phyloP scores from a whole-genome alignment of 306 rosid species.

The Psophocarpus tetragonolobus region DNA sequence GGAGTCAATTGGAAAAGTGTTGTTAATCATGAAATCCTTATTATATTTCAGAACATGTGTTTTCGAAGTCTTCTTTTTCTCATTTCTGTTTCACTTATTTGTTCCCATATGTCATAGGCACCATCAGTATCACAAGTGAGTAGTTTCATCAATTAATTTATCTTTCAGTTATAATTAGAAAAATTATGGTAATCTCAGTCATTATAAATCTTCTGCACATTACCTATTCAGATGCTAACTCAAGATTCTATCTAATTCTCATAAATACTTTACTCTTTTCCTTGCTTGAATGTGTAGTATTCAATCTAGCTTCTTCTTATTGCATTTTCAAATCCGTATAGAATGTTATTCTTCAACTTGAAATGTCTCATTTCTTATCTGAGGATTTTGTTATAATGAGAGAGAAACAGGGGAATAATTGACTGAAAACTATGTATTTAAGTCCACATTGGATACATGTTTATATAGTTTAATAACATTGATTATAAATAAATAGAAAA shows the following conservation, averaged over 20 bases:
- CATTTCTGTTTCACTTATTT: slow-evolving; percentile 1
- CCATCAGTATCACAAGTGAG: not conserved
- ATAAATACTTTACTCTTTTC: not conserved
- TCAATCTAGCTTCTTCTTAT: not conserved
- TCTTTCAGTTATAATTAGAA: not conserved
- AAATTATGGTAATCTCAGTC: not conserved
- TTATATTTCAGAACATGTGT: not conserved
- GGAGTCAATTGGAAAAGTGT: not conserved
- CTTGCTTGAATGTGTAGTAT: not conserved
- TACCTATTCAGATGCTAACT: not conserved
- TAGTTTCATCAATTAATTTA: too few relatives aligned
- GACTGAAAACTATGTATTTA: too few relatives aligned
- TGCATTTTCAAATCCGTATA: not conserved
- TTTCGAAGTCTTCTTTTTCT: not conserved
- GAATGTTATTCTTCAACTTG: not conserved
- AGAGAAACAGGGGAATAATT: too few relatives aligned
- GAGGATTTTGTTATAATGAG: too few relatives aligned
- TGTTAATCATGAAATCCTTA: not conserved
- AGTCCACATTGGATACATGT: too few relatives aligned
- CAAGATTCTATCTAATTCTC: not conserved
- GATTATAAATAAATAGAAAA: too few relatives aligned
- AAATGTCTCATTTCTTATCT: slow-evolving; percentile 3
- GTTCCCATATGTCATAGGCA: not conserved
- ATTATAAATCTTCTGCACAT: not conserved
- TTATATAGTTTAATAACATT: too few relatives aligned